Evolutionary conservation across 441 rosid species (phyloP).

Genomic region (Syzygium malaccense): DNA sequence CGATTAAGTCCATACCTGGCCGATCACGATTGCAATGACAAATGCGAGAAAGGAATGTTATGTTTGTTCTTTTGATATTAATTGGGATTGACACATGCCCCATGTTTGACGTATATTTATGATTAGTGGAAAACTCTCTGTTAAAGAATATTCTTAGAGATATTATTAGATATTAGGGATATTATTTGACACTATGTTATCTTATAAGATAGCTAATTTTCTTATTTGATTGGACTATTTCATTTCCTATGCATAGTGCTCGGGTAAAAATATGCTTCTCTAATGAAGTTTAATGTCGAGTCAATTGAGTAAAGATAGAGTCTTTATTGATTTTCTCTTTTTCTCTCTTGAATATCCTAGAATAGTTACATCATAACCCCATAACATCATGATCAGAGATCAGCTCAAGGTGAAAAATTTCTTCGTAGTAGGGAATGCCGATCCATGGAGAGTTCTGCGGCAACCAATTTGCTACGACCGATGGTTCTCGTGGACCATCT

Average conservation of each 20-base stretch:
- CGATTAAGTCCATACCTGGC: background rate
- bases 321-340: background rate
- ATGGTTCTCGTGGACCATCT: constrained; percentile 50
- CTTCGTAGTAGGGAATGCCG: constrained; percentile 36
- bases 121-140: background rate
- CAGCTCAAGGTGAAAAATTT: constrained; percentile 24
- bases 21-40: background rate
- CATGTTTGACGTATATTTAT: background rate
- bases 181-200: background rate
- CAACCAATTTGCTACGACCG: constrained; percentile 73
- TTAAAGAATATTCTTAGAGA: background rate
- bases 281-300: background rate
- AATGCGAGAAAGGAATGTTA: background rate
- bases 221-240: background rate
- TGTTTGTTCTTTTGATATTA: background rate
- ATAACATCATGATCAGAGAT: background rate
- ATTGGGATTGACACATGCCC: background rate
- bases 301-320: background rate
- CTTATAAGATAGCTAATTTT: background rate
- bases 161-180: background rate
- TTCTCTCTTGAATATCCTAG: background rate
- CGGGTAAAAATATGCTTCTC: background rate
- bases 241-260: background rate
- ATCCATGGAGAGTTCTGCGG: constrained; percentile 61
- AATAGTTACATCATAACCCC: background rate